phyloP scores from a whole-genome alignment of 1,284 basidiomycete species.

The Cryptococcus sp. region DNA sequence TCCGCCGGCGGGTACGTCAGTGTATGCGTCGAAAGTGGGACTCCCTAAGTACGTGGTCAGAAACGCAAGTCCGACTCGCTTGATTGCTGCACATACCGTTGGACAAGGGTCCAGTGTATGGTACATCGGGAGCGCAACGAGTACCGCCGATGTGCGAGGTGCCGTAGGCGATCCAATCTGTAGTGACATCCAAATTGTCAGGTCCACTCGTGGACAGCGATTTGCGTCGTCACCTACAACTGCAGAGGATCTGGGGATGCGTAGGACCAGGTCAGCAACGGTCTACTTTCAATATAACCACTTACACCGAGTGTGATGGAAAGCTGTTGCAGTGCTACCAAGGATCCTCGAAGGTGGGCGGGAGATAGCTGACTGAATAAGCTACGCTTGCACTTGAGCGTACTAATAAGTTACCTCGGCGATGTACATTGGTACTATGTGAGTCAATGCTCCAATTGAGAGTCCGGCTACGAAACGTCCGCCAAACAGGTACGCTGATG shows the following conservation, averaged over 20 bases:
- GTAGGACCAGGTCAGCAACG: too few relatives aligned
- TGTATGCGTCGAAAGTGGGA: slow-evolving; percentile 17
- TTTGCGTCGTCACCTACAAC: too few relatives aligned
- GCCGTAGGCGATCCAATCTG: slow-evolving; percentile 25
- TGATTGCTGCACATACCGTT: background rate
- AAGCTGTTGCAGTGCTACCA: too few relatives aligned
- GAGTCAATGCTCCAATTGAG: slow-evolving; percentile 43
- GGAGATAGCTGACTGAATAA: background rate
- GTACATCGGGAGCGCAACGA: slow-evolving; percentile 12
- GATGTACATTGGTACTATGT: slow-evolving; percentile 44
- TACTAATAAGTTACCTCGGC: slow-evolving; percentile 25
- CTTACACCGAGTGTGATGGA: too few relatives aligned
- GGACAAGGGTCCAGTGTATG: slow-evolving; percentile 21
- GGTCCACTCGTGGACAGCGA: too few relatives aligned
- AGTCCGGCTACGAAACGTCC: background rate
- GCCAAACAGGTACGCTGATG: too few relatives aligned
- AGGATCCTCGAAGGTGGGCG: too few relatives aligned
- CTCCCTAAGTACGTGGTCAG: too few relatives aligned
- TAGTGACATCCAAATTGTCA: too few relatives aligned
- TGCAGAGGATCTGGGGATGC: too few relatives aligned
- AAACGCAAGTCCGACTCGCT: too few relatives aligned
- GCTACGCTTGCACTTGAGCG: background rate
- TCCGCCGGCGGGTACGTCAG: slow-evolving; percentile 23
- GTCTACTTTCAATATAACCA: too few relatives aligned
- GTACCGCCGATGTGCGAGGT: slow-evolving; percentile 14